These are phyloP conservation scores for Tylopilus sp. DNA, from an alignment of 768 basidiomycete species.

Conservation along the genomic window DNA sequence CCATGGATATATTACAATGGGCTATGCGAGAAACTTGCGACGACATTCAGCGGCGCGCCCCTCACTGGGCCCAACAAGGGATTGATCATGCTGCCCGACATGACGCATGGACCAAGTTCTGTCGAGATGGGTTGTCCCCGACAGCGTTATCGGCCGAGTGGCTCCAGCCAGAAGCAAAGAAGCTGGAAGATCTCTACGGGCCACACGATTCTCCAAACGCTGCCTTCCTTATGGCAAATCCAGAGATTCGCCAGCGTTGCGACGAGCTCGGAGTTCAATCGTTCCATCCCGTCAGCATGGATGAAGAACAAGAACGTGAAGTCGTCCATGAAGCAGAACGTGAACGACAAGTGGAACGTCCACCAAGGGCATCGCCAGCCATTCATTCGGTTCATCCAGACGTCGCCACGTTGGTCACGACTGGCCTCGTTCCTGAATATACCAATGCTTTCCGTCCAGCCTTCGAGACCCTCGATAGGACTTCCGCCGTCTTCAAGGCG, in stretches of 20 bases:
- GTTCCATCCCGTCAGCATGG: background rate
- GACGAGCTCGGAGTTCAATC: background rate
- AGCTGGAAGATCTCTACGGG: background rate
- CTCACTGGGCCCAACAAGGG: background rate
- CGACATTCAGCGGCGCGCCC: background rate
- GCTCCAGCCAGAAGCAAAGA: background rate
- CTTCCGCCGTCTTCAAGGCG: background rate
- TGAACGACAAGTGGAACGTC: background rate
- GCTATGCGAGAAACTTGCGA: background rate
- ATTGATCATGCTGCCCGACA: background rate
- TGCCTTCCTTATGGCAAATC: background rate
- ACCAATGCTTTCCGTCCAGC: background rate
- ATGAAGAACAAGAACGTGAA: background rate
- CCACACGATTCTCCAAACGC: background rate
- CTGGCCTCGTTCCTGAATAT: background rate
- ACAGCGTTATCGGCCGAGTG: background rate
- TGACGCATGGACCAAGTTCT: background rate
- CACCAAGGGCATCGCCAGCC: background rate
- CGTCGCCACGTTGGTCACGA: background rate
- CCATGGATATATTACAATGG: background rate
- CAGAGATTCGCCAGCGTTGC: background rate
- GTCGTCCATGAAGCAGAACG: background rate
- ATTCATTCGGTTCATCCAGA: background rate
- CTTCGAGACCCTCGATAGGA: background rate
- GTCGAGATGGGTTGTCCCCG: background rate